Percentiles rank a stretch among this genome's conserved stretches.
phyloP scores from a whole-genome alignment of 495 filamentous ascomycete genomes.

The Polyplosphaeria fusca region DNA sequence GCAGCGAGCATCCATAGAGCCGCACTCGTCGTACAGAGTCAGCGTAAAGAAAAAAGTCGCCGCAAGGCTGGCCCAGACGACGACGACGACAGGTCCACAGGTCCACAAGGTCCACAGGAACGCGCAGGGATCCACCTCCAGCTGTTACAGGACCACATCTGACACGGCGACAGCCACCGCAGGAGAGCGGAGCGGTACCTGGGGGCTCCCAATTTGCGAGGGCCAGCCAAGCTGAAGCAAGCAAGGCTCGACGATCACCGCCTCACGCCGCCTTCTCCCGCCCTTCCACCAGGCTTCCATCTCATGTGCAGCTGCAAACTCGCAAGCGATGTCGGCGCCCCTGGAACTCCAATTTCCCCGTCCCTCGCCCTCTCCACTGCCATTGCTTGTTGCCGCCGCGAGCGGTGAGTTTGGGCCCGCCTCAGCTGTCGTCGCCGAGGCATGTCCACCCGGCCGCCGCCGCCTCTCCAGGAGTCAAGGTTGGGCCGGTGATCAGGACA shows the following conservation, averaged over 20 bases:
- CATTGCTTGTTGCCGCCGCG: neutral
- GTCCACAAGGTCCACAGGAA: slow-evolving; percentile 30
- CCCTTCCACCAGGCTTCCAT: slow-evolving; percentile 31
- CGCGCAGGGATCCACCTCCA: slow-evolving; percentile 20
- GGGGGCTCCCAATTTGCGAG: slow-evolving; percentile 5
- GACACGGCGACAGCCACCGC: slow-evolving; percentile 26
- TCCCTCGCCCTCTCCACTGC: neutral
- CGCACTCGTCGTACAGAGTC: slow-evolving; percentile 3
- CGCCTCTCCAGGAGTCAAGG: too few relatives aligned
- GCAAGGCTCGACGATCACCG: slow-evolving; percentile 11
- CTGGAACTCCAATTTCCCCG: slow-evolving; percentile 9
- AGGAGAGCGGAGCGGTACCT: neutral
- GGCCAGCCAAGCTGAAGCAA: slow-evolving; percentile 1
- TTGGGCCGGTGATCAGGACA: too few relatives aligned
- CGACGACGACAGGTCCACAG: too few relatives aligned
- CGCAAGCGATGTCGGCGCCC: neutral
- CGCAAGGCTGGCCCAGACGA: slow-evolving; percentile 29
- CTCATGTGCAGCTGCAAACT: neutral
- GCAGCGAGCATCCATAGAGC: neutral
- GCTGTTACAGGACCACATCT: slow-evolving; percentile 20
- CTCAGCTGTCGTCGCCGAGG: neutral
- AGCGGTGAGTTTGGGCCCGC: slow-evolving; percentile 13
- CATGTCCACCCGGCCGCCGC: neutral
- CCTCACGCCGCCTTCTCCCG: slow-evolving; percentile 27
- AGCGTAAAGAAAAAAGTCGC: neutral